Percentiles rank a stretch among this genome's conserved stretches.
Evolutionary conservation across 139 green algal species (phyloP).

Genomic region (Gonium pectorale): DNA sequence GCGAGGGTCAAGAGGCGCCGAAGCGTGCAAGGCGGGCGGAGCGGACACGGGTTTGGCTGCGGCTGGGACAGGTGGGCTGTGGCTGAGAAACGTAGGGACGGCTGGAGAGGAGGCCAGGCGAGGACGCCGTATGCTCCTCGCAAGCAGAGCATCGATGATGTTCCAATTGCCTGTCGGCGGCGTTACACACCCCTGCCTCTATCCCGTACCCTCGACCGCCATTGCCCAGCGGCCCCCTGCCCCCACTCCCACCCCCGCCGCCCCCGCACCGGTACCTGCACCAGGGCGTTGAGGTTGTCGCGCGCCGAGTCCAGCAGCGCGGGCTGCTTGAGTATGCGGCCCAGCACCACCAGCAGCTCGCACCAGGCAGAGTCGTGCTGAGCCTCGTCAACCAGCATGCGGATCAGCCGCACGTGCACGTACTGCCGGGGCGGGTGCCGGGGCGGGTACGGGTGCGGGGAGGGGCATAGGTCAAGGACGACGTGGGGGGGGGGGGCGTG

Average conservation of each 20-base stretch:
- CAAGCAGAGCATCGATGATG: no score
- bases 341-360: slow-evolving; percentile 28
- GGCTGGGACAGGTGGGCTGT: no score
- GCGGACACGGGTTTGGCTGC: neutral
- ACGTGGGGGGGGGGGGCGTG: no score
- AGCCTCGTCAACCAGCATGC: neutral
- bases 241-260: neutral
- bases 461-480: neutral
- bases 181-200: no score
- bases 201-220: no score
- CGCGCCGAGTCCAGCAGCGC: neutral
- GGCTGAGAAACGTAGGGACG: no score
- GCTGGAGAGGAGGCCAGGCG: no score
- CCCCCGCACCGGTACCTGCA: neutral
- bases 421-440: neutral
- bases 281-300: slow-evolving; percentile 16
- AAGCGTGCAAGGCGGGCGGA: no score
- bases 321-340: slow-evolving; percentile 23
- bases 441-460: neutral
- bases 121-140: no score
- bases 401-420: neutral
- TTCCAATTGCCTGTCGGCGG: no score
- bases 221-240: neutral
- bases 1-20: neutral
- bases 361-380: slow-evolving; percentile 18